Evolutionary conservation across 2,329 filamentous ascomycete genomes (phyloP).

Genomic region (Aspergillus neotritici): DNA sequence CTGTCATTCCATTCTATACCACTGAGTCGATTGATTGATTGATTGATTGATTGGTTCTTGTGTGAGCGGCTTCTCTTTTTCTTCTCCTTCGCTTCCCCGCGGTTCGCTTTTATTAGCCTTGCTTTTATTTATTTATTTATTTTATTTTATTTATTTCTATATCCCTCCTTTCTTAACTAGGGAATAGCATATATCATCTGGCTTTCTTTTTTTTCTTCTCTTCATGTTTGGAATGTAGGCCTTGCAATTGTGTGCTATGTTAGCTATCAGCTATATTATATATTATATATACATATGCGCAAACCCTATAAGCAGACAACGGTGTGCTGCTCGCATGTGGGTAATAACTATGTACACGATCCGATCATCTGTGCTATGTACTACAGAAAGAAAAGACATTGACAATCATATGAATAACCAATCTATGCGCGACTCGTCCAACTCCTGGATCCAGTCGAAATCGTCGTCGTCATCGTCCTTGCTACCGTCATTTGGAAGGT

Average conservation of each 20-base stretch:
- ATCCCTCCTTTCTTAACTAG: too few species aligned
- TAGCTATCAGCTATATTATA: conserved; percentile 1
- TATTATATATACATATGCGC: conserved; percentile 1
- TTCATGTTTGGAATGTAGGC: not conserved
- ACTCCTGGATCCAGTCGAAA: conserved; percentile 38
- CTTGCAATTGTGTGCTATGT: not conserved
- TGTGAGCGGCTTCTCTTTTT: conserved; percentile 6
- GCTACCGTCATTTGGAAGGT: conserved; percentile 11
- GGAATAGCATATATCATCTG: not conserved
- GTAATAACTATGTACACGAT: too few species aligned
- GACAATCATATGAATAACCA: conserved; percentile 36
- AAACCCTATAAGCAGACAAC: too few species aligned
- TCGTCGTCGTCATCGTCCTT: conserved; percentile 27
- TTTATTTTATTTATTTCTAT: not conserved
- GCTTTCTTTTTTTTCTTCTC: conserved; percentile 1
- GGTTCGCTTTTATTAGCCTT: conserved; percentile 2
- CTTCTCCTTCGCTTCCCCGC: conserved; percentile 1
- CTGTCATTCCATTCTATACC: conserved; percentile 12
- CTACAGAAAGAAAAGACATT: not conserved
- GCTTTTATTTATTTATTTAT: not conserved
- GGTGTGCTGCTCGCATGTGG: too few species aligned
- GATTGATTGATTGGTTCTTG: too few species aligned
- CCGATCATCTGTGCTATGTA: conserved; percentile 1
- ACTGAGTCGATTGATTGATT: not conserved
- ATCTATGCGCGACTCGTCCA: conserved; percentile 36